These are phyloP conservation scores for Pseudogymnoascus verrucosus DNA, from an alignment of 2,329 filamentous ascomycete species.

Conservation along the genomic window DNA sequence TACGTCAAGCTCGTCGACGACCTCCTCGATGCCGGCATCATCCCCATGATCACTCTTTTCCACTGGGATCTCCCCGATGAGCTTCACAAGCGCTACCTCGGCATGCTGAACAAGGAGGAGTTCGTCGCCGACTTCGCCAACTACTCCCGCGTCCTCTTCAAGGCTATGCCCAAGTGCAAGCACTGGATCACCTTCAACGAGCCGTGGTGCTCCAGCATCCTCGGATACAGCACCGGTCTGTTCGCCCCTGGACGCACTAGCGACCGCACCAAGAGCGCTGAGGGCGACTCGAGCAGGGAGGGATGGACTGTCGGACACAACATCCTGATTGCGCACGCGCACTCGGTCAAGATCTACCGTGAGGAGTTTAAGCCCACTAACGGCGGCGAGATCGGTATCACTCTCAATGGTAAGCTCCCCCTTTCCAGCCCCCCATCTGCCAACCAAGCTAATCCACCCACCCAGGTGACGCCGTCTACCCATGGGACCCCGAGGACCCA, in stretches of 20 bases:
- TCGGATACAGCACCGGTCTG: constrained; percentile 69
- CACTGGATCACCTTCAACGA: constrained; percentile 91
- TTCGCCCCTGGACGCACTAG: constrained; percentile 80
- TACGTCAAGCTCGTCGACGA: constrained; percentile 75
- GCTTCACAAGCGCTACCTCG: constrained; percentile 73
- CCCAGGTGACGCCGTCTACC: constrained; percentile 66
- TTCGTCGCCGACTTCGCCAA: constrained; percentile 74
- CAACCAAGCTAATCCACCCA: constrained; percentile 6
- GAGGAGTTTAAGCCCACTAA: constrained; percentile 69
- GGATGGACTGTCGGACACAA: constrained; percentile 79
- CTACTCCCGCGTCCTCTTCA: constrained; percentile 70
- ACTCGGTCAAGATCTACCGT: constrained; percentile 73
- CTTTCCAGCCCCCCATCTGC: not conserved
- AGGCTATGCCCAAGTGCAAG: constrained; percentile 67
- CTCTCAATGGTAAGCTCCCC: constrained; percentile 58
- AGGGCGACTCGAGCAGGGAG: constrained; percentile 68
- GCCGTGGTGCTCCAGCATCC: constrained; percentile 75
- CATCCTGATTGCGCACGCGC: constrained; percentile 69
- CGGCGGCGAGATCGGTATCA: constrained; percentile 77
- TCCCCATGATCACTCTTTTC: constrained; percentile 73
- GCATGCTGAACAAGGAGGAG: constrained; percentile 71
- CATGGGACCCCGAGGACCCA: constrained; percentile 72
- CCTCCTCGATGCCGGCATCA: constrained; percentile 66
- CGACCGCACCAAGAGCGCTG: constrained; percentile 60
- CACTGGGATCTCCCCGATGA: constrained; percentile 83